phyloP scores from a whole-genome alignment of 306 rosid genomes.

The Gillenia trifoliata region DNA sequence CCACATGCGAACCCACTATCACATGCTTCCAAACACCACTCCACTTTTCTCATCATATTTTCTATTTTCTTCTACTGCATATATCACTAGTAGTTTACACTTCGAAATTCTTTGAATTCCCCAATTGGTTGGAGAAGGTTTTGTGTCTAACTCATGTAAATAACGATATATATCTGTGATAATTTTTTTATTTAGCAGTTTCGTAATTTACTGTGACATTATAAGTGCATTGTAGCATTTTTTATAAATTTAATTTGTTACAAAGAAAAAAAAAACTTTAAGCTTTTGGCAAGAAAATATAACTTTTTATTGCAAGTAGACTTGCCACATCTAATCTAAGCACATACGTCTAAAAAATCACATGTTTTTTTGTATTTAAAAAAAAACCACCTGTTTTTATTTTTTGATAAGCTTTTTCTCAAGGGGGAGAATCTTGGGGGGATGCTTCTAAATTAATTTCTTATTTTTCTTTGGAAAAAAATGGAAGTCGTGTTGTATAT shows the following conservation, averaged over 20 bases:
- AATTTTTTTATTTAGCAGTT: accelerated
- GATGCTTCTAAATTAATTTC: not conserved
- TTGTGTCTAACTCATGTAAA: too few relatives aligned
- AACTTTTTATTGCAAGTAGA: not conserved
- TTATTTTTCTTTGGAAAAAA: not conserved
- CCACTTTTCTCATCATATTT: not conserved
- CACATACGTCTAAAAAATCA: not conserved
- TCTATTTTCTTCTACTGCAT: not conserved
- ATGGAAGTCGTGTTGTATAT: not conserved
- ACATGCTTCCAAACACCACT: not conserved
- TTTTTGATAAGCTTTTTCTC: not conserved
- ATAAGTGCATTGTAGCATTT: too few relatives aligned
- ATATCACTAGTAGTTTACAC: not conserved
- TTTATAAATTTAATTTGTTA: not conserved
- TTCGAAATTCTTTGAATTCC: not conserved
- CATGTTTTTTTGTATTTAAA: too few relatives aligned
- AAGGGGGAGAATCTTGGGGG: slow-evolving; percentile 1
- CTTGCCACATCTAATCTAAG: not conserved
- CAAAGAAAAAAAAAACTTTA: not conserved
- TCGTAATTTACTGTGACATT: too few relatives aligned
- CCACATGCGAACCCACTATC: not conserved
- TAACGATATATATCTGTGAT: not conserved
- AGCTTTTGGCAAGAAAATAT: not conserved
- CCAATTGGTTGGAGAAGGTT: not conserved
- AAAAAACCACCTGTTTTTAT: too few relatives aligned